phyloP scores from a whole-genome alignment of 1,284 basidiomycete species.

The Kalmanozyma brasiliensis region DNA sequence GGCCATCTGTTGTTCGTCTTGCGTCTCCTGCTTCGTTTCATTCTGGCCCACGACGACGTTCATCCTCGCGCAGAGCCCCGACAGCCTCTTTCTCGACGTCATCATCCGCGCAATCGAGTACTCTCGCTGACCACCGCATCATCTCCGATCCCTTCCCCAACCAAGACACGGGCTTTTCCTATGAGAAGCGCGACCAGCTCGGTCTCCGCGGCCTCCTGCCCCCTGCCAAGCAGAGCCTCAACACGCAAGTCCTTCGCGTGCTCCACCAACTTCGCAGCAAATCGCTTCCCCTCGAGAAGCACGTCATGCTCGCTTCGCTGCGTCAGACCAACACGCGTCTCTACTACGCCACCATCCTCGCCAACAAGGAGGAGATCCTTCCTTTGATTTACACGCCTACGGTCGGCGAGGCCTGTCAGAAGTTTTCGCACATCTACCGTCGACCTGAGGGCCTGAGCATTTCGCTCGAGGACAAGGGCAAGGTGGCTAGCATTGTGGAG shows the following conservation, averaged over 20 bases:
- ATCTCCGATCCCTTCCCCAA: constrained; percentile 39
- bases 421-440: constrained; percentile 77
- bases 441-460: constrained; percentile 74
- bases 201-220: constrained; percentile 78
- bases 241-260: constrained; percentile 75
- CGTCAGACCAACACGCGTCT: constrained; percentile 78
- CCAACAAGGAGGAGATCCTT: constrained; percentile 73
- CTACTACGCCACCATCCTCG: constrained; percentile 74
- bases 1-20: constrained; percentile 5
- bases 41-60: constrained; percentile 1
- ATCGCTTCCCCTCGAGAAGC: constrained; percentile 77
- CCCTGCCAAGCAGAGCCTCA: constrained; percentile 71
- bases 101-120: constrained; percentile 1
- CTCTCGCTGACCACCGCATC: constrained; percentile 44
- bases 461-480: constrained; percentile 77
- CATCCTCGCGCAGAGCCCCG: constrained; percentile 7
- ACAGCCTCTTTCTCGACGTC: constrained; percentile 25
- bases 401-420: constrained; percentile 89
- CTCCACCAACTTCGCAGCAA: constrained; percentile 79
- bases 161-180: constrained; percentile 75
- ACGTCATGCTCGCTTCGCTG: constrained; percentile 81
- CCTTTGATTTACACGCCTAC: constrained; percentile 88
- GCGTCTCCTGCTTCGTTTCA: constrained; percentile 2
- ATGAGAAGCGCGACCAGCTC: constrained; percentile 76
- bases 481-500: constrained; percentile 76